Evolutionary conservation across 805 yeast genomes (phyloP).

Genomic region (Priceomyces melissophilus): DNA sequence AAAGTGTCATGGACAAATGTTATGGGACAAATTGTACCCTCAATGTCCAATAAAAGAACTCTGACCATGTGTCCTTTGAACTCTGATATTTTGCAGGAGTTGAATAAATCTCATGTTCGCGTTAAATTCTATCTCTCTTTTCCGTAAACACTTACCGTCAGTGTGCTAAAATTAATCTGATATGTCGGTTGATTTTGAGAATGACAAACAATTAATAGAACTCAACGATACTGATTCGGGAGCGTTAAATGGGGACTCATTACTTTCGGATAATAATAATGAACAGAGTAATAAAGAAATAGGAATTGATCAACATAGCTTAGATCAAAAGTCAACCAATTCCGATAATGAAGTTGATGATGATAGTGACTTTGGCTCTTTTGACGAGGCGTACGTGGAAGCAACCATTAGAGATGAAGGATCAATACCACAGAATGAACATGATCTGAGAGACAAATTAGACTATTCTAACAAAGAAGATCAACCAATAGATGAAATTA

Average conservation of each 20-base stretch:
- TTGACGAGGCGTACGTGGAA: constrained; percentile 33
- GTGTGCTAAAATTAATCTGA: neutral
- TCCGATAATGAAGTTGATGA: constrained; percentile 17
- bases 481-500: too few species aligned
- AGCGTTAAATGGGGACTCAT: neutral
- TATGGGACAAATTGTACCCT: constrained; percentile 92
- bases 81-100: too few species aligned
- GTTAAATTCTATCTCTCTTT: too few species aligned
- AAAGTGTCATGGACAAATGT: constrained; percentile 77
- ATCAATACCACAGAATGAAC: neutral
- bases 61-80: constrained; percentile 5
- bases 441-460: too few species aligned
- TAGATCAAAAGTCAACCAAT: neutral
- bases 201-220: neutral
- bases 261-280: too few species aligned
- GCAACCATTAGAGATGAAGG: constrained; percentile 9
- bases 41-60: constrained; percentile 64
- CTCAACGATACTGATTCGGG: neutral
- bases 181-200: neutral
- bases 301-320: constrained; percentile 10
- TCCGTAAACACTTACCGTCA: neutral
- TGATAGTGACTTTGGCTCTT: constrained; percentile 38
- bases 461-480: too few species aligned
- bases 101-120: too few species aligned
- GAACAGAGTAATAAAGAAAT: constrained; percentile 5